Evolutionary conservation across 2,329 filamentous ascomycete species (phyloP), one percentile per base, ranked within the genome.

Genomic region (Ceratocystis ficicola): DNA sequence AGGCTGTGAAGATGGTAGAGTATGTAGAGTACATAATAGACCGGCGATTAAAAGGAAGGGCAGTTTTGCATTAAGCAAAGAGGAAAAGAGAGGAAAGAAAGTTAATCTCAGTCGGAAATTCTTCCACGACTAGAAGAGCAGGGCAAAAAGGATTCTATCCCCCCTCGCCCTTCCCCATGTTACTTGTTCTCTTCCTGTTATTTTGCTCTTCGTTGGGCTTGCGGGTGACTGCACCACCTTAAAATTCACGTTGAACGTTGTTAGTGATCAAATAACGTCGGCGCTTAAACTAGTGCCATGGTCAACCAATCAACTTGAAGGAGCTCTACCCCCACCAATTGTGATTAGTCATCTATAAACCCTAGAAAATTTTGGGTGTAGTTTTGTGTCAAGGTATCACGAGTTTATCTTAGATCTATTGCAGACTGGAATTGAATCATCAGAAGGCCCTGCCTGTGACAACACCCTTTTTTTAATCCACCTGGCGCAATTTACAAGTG

Each of bases 231-330:
- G 52, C 62, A 67, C 25, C 52, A 32, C 55, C 55, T 59, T 55
- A 52, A 64, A 25, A 50, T 36, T 62, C 12, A 28, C 22, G 7
- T 55, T 63, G 12, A 57, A 64, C 52, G 50, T 61, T 68, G 64
- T 68, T 65, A 68, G 66, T 68, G 64, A 64, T 68, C 61, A 63
- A 57, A 46, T 36, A 36, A 17, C 44, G 48, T 52, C 66, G 66
- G 66, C 66, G 66, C 66, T 68, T 68, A 68, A 68, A 41, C 52
- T 44, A 55, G 60, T 60, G 57, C 44, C 66, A 36, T 32, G 30
- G 36, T 32, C 55, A 52, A 28, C 66, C 64, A 68, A 68, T 68
- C 66, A 68, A 4, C 5, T 10, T n/a, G 48, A n/a, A 41, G n/a
- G 5, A 5, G 20, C 6, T 30, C 7, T 44, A 44, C 62, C 44